Base-by-base conservation (phyloP, 2,329 filamentous ascomycete genomes). In the Acrocalymma vagum region DNA sequence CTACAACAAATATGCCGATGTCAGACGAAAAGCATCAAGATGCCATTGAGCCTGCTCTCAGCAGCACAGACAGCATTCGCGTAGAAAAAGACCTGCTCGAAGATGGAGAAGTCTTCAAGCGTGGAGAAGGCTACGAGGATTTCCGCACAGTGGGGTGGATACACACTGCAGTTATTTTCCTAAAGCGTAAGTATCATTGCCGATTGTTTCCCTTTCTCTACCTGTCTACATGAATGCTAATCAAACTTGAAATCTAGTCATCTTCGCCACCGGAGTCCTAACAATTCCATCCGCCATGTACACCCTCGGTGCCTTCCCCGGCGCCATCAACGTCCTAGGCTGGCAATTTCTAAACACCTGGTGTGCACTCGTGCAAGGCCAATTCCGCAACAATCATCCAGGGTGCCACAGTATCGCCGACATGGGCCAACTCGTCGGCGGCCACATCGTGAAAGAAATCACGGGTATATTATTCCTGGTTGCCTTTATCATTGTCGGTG, bases 351-450 rank as follows among this genome's bases (percentile, higher is more conserved):
- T 81, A 22, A 79, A 78, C 50, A 77, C 77, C 0, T 75, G 78
- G 55, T 73, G 73, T 24, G 72, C 72, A 5, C 66, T 78, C 25
- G 66, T 81, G 3, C 72, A 77, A 45, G 78, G 78, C 23, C 64
- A 79, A 34, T 81, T 81, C 45, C 68, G 78, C n/a, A 75, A 76
- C 42, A 62, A 65, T 16, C 75, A 81, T 40, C 72, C 76, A 1
- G 72, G 72, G 16, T 80, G 78, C 42, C 79, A 82, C 53, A 73
- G 69, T 10, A 77, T 81, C 28, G 73, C 77, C 15, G 80, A 85
- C 44, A 85, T 85, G 81, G 80, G 78, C 1, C 62, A 77, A 15
- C 70, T 80, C 0, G 74, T 85, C 1, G 80, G 82, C 1, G 82
- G 81, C 0, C 53, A 60, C 1, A 65, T 78, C 48, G 52, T 79